These are phyloP conservation scores for Uncinocarpus reesii DNA, from an alignment of 2,329 filamentous ascomycete genomes.

Conservation along the genomic window DNA sequence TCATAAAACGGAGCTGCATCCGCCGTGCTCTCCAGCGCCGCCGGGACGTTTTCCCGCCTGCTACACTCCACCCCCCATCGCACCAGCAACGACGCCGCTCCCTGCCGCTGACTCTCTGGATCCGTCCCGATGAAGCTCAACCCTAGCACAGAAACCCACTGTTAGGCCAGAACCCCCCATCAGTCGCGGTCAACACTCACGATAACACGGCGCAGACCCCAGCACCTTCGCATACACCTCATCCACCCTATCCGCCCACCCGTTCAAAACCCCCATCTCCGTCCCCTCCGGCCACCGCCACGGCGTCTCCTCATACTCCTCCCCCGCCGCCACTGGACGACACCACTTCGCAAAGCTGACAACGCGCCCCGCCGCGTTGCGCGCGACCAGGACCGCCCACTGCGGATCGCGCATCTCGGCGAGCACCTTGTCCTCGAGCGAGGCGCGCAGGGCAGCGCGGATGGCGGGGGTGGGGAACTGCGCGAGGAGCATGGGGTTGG, in stretches of 20 bases:
- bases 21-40: constrained; percentile 14
- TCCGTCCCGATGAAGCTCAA: constrained; percentile 19
- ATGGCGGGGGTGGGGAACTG: constrained; percentile 21
- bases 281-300: constrained; percentile 20
- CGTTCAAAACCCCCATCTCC: constrained; percentile 13
- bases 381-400: constrained; percentile 16
- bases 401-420: constrained; percentile 18
- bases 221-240: constrained; percentile 9
- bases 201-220: constrained; percentile 11
- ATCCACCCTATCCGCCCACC: constrained; percentile 16
- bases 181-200: not conserved
- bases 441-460: constrained; percentile 15
- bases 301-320: constrained; percentile 15
- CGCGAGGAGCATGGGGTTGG: constrained; percentile 20
- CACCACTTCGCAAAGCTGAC: constrained; percentile 21
- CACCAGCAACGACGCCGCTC: constrained; percentile 17
- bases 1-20: constrained; percentile 15
- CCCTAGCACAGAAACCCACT: too few relatives aligned
- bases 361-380: constrained; percentile 8
- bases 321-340: constrained; percentile 10
- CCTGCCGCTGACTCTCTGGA: constrained; percentile 17
- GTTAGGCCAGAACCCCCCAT: too few relatives aligned
- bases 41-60: constrained; percentile 12
- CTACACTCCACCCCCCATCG: constrained; percentile 17
- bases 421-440: constrained; percentile 16